These are phyloP conservation scores for Tylopilus intermedius DNA, from an alignment of 768 basidiomycete genomes.

Conservation along the genomic window DNA sequence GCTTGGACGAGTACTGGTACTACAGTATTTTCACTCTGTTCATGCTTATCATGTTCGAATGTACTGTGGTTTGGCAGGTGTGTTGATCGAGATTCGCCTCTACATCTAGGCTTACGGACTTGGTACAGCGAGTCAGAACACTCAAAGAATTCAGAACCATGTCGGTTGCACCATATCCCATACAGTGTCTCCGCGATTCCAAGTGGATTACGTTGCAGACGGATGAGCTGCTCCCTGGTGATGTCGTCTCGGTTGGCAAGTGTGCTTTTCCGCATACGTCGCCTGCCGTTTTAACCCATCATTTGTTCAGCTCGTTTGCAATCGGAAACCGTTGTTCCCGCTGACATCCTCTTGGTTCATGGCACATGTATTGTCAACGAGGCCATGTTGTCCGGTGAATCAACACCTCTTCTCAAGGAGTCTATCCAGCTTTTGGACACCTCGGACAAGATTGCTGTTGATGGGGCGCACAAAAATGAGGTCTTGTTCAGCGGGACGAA, in stretches of 20 bases:
- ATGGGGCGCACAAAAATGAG: slow-evolving; percentile 79
- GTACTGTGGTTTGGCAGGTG: slow-evolving; percentile 98
- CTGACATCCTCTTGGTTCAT: slow-evolving; percentile 86
- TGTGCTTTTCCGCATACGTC: slow-evolving; percentile 17
- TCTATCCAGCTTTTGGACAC: slow-evolving; percentile 81
- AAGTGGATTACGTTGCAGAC: slow-evolving; percentile 80
- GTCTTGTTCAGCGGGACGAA: slow-evolving; percentile 97
- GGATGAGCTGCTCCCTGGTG: slow-evolving; percentile 86
- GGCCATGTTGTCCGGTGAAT: slow-evolving; percentile 98
- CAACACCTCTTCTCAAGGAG: slow-evolving; percentile 94
- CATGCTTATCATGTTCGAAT: slow-evolving; percentile 98
- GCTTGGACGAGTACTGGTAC: slow-evolving; percentile 98
- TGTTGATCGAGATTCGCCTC: slow-evolving; percentile 17
- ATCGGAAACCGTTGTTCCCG: slow-evolving; percentile 84
- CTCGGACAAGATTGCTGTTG: slow-evolving; percentile 74
- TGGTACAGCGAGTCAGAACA: slow-evolving; percentile 77
- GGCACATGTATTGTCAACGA: slow-evolving; percentile 98
- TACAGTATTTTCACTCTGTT: slow-evolving; percentile 96
- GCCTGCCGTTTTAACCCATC: not conserved
- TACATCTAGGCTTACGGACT: not conserved
- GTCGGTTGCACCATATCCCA: slow-evolving; percentile 87
- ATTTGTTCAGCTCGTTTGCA: slow-evolving; percentile 50
- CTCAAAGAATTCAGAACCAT: slow-evolving; percentile 95
- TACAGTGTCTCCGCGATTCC: slow-evolving; percentile 73
- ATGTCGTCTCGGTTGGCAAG: slow-evolving; percentile 77